phyloP scores from a whole-genome alignment of 768 basidiomycete species.

The Clathrus columnatus region DNA sequence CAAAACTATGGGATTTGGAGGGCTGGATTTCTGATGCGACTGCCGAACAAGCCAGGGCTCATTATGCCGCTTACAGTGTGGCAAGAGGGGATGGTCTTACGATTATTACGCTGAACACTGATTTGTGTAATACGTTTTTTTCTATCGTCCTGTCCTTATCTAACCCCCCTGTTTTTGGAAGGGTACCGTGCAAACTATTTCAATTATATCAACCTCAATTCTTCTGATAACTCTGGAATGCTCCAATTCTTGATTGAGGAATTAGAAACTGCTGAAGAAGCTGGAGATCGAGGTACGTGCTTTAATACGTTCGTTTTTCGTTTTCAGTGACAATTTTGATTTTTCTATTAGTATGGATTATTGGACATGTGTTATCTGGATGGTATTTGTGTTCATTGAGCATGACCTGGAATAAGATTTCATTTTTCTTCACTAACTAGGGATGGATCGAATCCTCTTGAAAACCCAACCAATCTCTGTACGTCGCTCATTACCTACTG shows the following conservation, averaged over 20 bases:
- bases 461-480: conserved; percentile 65
- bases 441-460: conserved; percentile 58
- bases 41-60: conserved; percentile 48
- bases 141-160: conserved; percentile 1
- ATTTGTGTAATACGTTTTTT: conserved; percentile 46
- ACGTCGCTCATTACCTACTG: conserved; percentile 22
- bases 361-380: conserved; percentile 50
- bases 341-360: conserved; percentile 33
- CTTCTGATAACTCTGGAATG: conserved; percentile 67
- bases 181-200: conserved; percentile 54
- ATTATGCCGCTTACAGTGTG: conserved; percentile 70
- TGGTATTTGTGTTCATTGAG: conserved; percentile 29
- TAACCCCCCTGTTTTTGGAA: neutral
- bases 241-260: conserved; percentile 71
- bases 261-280: conserved; percentile 69
- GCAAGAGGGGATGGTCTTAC: conserved; percentile 56
- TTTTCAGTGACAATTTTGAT: neutral
- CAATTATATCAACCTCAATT: conserved; percentile 67
- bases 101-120: conserved; percentile 68
- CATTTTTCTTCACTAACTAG: neutral
- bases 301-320: neutral
- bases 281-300: conserved; percentile 57
- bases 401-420: neutral
- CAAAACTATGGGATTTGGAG: conserved; percentile 62
- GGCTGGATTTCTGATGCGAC: conserved; percentile 56